Conservation (phyloP, 1,139 yeast genomes). For the Yamadazyma mexicana region DNA sequence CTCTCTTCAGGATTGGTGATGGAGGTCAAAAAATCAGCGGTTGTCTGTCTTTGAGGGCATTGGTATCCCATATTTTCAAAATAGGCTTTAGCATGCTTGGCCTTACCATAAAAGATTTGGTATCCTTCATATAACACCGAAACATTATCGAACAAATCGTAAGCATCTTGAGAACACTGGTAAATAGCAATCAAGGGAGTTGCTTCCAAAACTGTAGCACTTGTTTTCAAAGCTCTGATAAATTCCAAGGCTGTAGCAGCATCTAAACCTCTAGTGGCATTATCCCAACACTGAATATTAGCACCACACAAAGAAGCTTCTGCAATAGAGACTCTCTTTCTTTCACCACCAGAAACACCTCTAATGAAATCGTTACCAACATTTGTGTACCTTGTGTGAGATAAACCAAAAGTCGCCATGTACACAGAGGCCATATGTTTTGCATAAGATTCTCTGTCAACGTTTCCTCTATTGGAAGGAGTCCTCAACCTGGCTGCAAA, state of each 20-base stretch:
- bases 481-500: slow-evolving; percentile 48
- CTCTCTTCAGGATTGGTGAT: slow-evolving; percentile 60
- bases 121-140: slow-evolving; percentile 59
- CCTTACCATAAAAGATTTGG: slow-evolving; percentile 62
- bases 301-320: slow-evolving; percentile 27
- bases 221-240: slow-evolving; percentile 23
- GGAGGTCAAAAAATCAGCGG: slow-evolving; percentile 71
- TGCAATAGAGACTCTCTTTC: slow-evolving; percentile 29
- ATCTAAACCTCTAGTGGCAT: slow-evolving; percentile 93
- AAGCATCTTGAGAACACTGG: slow-evolving; percentile 45
- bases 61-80: slow-evolving; percentile 62
- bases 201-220: slow-evolving; percentile 25
- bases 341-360: slow-evolving; percentile 28
- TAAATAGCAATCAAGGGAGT: slow-evolving; percentile 36
- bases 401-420: slow-evolving; percentile 8
- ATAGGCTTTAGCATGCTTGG: slow-evolving; percentile 50
- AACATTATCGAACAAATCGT: slow-evolving; percentile 62
- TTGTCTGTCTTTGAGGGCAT: slow-evolving; percentile 62
- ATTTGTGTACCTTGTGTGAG: slow-evolving; percentile 26
- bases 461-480: slow-evolving; percentile 58
- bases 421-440: slow-evolving; percentile 19
- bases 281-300: slow-evolving; percentile 55
- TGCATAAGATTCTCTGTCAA: slow-evolving; percentile 51
- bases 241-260: slow-evolving; percentile 43
- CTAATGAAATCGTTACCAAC: slow-evolving; percentile 26